These are phyloP conservation scores for Colletotrichum sp. DNA, from an alignment of 2,329 filamentous ascomycete genomes.

Conservation along the genomic window DNA sequence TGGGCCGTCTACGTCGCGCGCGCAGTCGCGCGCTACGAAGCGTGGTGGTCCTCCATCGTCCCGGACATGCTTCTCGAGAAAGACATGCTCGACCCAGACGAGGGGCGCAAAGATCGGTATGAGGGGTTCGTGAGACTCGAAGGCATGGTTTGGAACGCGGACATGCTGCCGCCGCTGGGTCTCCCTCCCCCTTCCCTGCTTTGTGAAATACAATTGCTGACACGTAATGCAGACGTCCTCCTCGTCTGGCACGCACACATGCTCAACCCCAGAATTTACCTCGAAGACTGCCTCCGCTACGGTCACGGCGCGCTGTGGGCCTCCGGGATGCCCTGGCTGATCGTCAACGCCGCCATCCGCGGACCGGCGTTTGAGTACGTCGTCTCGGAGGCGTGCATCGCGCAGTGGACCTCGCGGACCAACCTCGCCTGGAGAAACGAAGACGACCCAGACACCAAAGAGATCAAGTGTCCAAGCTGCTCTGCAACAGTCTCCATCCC, in stretches of 20 bases:
- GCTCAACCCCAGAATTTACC: constrained; percentile 70
- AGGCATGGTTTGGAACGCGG: constrained; percentile 36
- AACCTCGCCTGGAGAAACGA: constrained; percentile 60
- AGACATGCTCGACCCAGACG: constrained; percentile 25
- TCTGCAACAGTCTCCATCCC: constrained; percentile 40
- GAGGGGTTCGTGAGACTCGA: constrained; percentile 27
- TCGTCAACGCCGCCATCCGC: constrained; percentile 59
- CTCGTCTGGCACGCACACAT: constrained; percentile 78
- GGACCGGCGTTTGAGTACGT: constrained; percentile 54
- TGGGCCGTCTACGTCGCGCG: constrained; percentile 70
- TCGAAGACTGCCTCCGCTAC: constrained; percentile 68
- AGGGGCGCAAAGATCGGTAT: constrained; percentile 26
- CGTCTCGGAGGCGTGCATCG: constrained; percentile 43
- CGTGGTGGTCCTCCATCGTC: constrained; percentile 59
- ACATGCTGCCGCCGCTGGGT: constrained; percentile 56
- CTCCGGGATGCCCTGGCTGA: constrained; percentile 66
- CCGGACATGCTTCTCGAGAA: constrained; percentile 29
- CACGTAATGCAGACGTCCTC: constrained; percentile 58
- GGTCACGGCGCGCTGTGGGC: constrained; percentile 60
- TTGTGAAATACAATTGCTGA: neutral
- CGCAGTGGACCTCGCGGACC: constrained; percentile 50
- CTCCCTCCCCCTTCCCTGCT: neutral
- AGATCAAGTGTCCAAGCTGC: constrained; percentile 58
- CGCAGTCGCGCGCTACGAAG: constrained; percentile 66
- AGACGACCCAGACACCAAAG: constrained; percentile 49